These are phyloP conservation scores for Antarctomyces pellizariae DNA, from an alignment of 495 filamentous ascomycete genomes.

Conservation along the genomic window DNA sequence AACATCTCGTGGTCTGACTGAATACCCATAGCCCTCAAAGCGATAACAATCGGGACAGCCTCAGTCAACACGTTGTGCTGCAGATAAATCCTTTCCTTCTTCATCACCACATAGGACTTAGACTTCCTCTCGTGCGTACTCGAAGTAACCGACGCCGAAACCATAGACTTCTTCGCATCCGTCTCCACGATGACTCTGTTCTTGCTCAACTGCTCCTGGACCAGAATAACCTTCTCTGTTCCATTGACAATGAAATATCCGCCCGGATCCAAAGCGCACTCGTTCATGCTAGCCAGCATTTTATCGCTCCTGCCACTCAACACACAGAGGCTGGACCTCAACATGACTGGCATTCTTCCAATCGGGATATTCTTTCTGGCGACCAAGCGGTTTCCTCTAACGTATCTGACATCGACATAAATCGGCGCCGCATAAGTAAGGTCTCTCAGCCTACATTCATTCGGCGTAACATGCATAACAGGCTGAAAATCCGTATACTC, in stretches of 20 bases:
- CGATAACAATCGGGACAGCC: constrained; percentile 73
- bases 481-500: constrained; percentile 39
- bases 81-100: constrained; percentile 73
- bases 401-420: constrained; percentile 68
- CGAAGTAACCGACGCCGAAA: constrained; percentile 89
- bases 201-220: constrained; percentile 95
- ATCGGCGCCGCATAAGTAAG: constrained; percentile 90
- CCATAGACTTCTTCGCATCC: constrained; percentile 67
- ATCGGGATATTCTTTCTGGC: constrained; percentile 48
- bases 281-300: constrained; percentile 69
- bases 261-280: constrained; percentile 88
- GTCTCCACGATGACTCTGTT: constrained; percentile 94
- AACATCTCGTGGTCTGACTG: constrained; percentile 87
- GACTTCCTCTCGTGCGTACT: constrained; percentile 85
- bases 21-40: constrained; percentile 84
- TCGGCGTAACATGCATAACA: constrained; percentile 50
- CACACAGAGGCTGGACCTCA: constrained; percentile 81
- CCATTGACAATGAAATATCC: constrained; percentile 83
- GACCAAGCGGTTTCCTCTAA: constrained; percentile 47
- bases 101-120: constrained; percentile 81
- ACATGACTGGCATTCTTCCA: constrained; percentile 86
- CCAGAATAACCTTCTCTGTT: constrained; percentile 90
- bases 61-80: constrained; percentile 86
- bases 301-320: constrained; percentile 54
- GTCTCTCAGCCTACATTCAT: constrained; percentile 88